These are phyloP conservation scores for Lipomyces anomalus DNA, from an alignment of 805 yeast genomes.

Conservation along the genomic window DNA sequence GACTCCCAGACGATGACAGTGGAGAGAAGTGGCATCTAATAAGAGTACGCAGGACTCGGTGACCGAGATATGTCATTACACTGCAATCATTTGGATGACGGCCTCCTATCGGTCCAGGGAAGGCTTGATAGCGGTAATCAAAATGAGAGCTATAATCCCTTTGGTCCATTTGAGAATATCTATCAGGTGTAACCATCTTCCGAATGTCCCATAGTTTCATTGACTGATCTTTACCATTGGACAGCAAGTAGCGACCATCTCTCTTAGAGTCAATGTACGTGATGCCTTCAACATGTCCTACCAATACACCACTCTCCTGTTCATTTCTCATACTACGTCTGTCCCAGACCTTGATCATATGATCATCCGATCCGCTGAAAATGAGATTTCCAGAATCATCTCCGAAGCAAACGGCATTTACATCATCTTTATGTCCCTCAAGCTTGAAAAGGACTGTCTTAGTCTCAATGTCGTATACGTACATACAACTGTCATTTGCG, in stretches of 20 bases:
- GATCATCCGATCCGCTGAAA: constrained; percentile 48
- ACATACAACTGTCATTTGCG: constrained; percentile 19
- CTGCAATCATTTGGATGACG: constrained; percentile 29
- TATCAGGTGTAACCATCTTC: constrained; percentile 17
- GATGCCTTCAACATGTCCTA: constrained; percentile 32
- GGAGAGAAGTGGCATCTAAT: constrained; percentile 33
- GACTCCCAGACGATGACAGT: constrained; percentile 25
- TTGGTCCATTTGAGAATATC: constrained; percentile 6
- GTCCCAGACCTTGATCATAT: constrained; percentile 49
- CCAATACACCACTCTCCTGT: constrained; percentile 27
- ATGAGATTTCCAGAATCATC: constrained; percentile 36
- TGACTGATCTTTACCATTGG: constrained; percentile 32
- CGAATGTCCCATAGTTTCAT: constrained; percentile 33
- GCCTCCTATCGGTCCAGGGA: constrained; percentile 22
- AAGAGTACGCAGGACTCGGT: constrained; percentile 28
- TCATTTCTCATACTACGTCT: constrained; percentile 20
- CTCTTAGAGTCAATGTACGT: constrained; percentile 28
- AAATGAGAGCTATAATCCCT: constrained; percentile 18
- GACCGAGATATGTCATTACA: constrained; percentile 31
- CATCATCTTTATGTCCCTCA: constrained; percentile 26
- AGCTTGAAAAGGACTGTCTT: constrained; percentile 10
- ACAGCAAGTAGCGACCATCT: constrained; percentile 28
- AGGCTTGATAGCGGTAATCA: constrained; percentile 26
- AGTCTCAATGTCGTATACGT: constrained; percentile 25
- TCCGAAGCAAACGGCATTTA: constrained; percentile 29